These are phyloP conservation scores for Saccharomycodes ludwigii DNA, from an alignment of 805 yeast genomes.

Conservation along the genomic window DNA sequence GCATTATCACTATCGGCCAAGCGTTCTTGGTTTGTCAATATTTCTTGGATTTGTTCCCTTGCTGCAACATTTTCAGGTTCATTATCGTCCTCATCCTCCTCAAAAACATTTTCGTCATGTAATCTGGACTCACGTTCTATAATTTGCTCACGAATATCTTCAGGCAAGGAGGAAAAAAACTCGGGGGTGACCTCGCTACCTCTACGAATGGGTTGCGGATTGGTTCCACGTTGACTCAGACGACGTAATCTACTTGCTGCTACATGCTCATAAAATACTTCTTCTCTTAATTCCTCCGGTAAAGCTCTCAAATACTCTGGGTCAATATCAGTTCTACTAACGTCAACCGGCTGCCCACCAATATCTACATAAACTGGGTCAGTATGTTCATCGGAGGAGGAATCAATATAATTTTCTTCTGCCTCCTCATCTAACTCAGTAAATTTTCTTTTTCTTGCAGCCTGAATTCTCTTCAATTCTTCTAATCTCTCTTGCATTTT, in stretches of 20 bases:
- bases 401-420: slow-evolving; percentile 8
- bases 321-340: slow-evolving; percentile 83
- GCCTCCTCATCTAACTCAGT: slow-evolving; percentile 22
- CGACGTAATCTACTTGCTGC: slow-evolving; percentile 42
- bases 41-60: slow-evolving; percentile 3
- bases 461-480: slow-evolving; percentile 13
- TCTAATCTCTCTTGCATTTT: slow-evolving; percentile 19
- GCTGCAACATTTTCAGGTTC: slow-evolving; percentile 6
- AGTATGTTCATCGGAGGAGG: slow-evolving; percentile 8
- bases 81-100: slow-evolving; percentile 12
- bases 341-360: slow-evolving; percentile 70
- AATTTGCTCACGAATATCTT: slow-evolving; percentile 46
- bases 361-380: slow-evolving; percentile 60
- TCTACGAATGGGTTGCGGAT: too few relatives aligned
- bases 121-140: slow-evolving; percentile 42
- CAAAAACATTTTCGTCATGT: slow-evolving; percentile 15
- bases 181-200: slow-evolving; percentile 66
- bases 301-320: slow-evolving; percentile 82
- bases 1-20: background rate
- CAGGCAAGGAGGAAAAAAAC: slow-evolving; percentile 72
- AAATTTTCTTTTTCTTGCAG: slow-evolving; percentile 21
- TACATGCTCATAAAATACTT: slow-evolving; percentile 76
- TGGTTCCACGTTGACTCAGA: slow-evolving; percentile 27
- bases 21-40: background rate
- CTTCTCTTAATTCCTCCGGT: slow-evolving; percentile 89